Base-by-base conservation (phyloP, 2,329 filamentous ascomycete species). In the Aspergillus fischeri region DNA sequence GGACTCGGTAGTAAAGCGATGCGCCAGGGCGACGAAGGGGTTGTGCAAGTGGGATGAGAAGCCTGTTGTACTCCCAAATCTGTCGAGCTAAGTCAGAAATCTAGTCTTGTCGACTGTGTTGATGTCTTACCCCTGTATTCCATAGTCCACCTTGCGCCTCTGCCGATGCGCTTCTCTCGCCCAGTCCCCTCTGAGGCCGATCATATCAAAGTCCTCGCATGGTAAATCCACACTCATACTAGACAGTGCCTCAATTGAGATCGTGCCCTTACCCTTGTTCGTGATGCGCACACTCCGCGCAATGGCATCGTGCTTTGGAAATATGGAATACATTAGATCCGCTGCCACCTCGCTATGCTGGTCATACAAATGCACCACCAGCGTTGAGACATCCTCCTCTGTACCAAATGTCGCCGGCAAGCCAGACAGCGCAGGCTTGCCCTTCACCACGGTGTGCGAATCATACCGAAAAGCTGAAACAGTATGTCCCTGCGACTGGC, bases 31-130 rank as follows among this genome's bases (percentile, higher is more conserved):
- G 24, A 88, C 76, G 72, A 88, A 88, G 0, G 85, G 85, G 62
- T 88, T 88, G 66, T 87, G 83, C 1, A 84, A 73, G 61, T 87
- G 83, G 0, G 84, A 87, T 0, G 85, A 84, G 65, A 85, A 88
- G 1, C 86, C 86, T 3, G 79, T 80, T 0, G 77, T 80, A 62
- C 84, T 87, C 17, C 82, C 81, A 66, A 88, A 87, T 5, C 83
- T 84, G 45, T 59, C 17, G 4, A 51, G 24, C 6, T n/a, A 7
- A 50, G n/a, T 32, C 6, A 27, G 4, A 7, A 4, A 4, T 14
- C 21, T 11, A 6, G 11, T 29, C 11, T 6, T 47, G 44, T 42
- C 9, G 4, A 11, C 0, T 32, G 27, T 10, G n/a, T 32, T 3
- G 6, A 20, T 9, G 14, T 63, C 77, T 64, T 65, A 82, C 81